phyloP scores from a whole-genome alignment of 1,139 yeast species.

The Geotrichum histeridarum region DNA sequence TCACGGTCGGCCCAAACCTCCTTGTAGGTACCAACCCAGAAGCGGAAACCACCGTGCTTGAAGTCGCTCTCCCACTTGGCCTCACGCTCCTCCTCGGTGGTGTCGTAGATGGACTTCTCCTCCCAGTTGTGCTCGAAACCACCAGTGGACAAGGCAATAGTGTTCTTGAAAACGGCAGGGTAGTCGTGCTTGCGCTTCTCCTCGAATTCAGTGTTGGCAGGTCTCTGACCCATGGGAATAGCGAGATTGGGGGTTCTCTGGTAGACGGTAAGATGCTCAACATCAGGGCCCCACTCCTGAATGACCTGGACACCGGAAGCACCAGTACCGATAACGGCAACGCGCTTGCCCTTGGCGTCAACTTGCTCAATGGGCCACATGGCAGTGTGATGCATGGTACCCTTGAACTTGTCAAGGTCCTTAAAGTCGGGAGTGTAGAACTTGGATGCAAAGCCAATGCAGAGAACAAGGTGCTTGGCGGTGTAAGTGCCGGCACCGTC shows the following conservation, averaged over 20 bases:
- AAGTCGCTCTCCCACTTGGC: conserved; percentile 25
- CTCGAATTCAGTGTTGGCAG: conserved; percentile 15
- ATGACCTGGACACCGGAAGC: conserved; percentile 45
- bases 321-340: conserved; percentile 46
- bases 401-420: conserved; percentile 44
- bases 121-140: conserved; percentile 26
- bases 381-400: conserved; percentile 48
- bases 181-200: conserved; percentile 20
- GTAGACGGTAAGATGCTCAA: conserved; percentile 26
- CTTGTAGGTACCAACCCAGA: conserved; percentile 29
- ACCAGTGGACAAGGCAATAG: conserved; percentile 19
- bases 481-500: conserved; percentile 38
- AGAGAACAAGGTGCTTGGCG: conserved; percentile 37
- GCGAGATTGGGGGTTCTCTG: conserved; percentile 33
- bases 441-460: conserved; percentile 32
- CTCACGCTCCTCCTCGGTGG: conserved; percentile 28
- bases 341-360: conserved; percentile 38
- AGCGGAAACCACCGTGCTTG: conserved; percentile 30
- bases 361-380: conserved; percentile 41
- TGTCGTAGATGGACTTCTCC: conserved; percentile 20
- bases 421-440: conserved; percentile 17
- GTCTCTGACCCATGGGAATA: conserved; percentile 30
- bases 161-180: conserved; percentile 20
- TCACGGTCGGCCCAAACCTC: conserved; percentile 28
- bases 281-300: conserved; percentile 19